Percentiles rank a stretch among this genome's conserved stretches.
phyloP scores from a whole-genome alignment of 2,329 filamentous ascomycete species.

The Penicillium polonicum region DNA sequence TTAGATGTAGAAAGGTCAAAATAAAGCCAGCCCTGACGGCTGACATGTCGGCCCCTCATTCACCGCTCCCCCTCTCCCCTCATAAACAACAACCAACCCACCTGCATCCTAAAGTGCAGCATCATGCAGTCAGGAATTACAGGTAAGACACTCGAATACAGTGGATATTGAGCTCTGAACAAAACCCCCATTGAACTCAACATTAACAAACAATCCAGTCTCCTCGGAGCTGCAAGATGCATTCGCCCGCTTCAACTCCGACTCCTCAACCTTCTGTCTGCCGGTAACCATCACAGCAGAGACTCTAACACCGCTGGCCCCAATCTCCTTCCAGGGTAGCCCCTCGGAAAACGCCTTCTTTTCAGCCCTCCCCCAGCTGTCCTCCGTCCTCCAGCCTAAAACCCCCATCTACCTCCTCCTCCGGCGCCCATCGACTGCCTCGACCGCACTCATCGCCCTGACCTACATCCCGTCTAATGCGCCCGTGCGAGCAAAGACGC shows the following conservation, averaged over 20 bases:
- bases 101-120: slow-evolving; percentile 12
- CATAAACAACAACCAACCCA: slow-evolving; percentile 22
- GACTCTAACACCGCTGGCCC: slow-evolving; percentile 41
- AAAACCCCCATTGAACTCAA: background rate
- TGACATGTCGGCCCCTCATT: slow-evolving; percentile 25
- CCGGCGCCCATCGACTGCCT: slow-evolving; percentile 44
- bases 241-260: slow-evolving; percentile 45
- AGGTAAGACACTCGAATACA: slow-evolving; percentile 30
- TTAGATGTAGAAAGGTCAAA: background rate
- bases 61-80: slow-evolving; percentile 24
- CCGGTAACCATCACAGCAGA: slow-evolving; percentile 49
- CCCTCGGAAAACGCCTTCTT: slow-evolving; percentile 50
- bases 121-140: slow-evolving; percentile 52
- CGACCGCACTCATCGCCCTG: slow-evolving; percentile 49
- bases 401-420: slow-evolving; percentile 62
- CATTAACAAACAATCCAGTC: slow-evolving; percentile 32
- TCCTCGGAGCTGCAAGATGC: slow-evolving; percentile 49
- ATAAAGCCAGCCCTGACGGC: slow-evolving; percentile 4
- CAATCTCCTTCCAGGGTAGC: slow-evolving; percentile 40
- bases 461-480: slow-evolving; percentile 65
- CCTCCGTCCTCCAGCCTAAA: slow-evolving; percentile 53
- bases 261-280: slow-evolving; percentile 45
- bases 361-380: slow-evolving; percentile 51
- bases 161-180: too few species aligned
- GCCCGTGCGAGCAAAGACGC: slow-evolving; percentile 63